A percentile compares a stretch with the other conserved stretches of the same genome.
These are phyloP conservation scores for Trichoderma reesei DNA, from an alignment of 495 filamentous ascomycete species.

Conservation along the genomic window DNA sequence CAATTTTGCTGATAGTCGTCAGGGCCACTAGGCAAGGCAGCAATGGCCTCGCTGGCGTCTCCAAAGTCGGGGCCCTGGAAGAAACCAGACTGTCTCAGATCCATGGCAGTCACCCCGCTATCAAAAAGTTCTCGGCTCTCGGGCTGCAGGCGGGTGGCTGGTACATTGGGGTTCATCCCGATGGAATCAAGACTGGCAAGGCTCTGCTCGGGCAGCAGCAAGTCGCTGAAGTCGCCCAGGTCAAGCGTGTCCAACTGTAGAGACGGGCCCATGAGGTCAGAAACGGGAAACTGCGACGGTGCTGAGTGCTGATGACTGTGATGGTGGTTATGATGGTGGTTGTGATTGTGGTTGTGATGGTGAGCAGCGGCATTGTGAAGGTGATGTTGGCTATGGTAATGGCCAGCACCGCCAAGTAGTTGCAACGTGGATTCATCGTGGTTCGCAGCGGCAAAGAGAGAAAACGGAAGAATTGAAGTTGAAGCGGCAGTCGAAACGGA, in stretches of 20 bases:
- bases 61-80: slow-evolving; percentile 5
- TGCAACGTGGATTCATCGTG: too few relatives aligned
- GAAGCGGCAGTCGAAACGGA: too few relatives aligned
- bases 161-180: background rate
- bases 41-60: background rate
- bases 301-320: background rate
- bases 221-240: background rate
- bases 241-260: background rate
- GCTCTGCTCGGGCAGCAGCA: background rate
- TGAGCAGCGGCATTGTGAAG: background rate
- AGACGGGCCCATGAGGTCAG: background rate
- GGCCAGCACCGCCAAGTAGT: background rate
- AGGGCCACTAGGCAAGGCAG: background rate
- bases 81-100: background rate
- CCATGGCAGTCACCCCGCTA: background rate
- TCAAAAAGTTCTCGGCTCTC: background rate
- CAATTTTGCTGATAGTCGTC: background rate
- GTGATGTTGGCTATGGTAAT: background rate
- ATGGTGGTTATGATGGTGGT: background rate
- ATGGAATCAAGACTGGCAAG: background rate
- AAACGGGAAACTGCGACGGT: too few relatives aligned
- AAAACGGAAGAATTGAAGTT: background rate
- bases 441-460: background rate
- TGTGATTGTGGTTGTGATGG: background rate
- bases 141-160: background rate